Conservation (phyloP, 768 basidiomycete genomes). For the Suillus subluteus region DNA sequence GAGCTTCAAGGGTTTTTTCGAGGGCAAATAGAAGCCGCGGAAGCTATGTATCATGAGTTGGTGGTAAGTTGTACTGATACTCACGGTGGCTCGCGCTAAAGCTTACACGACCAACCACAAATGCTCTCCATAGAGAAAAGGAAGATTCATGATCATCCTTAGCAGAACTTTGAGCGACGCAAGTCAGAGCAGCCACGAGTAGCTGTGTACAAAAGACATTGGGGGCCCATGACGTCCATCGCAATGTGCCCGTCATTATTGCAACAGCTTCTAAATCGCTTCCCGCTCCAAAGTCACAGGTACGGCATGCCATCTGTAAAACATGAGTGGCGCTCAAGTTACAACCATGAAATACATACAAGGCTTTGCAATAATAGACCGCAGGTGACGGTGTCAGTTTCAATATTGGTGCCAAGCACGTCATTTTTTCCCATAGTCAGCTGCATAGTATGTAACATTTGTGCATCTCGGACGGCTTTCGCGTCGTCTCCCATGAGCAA, state of each 20-base stretch:
- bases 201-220: conserved; percentile 70
- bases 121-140: conserved; percentile 65
- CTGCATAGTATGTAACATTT: conserved; percentile 69
- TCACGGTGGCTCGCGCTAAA: neutral
- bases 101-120: conserved; percentile 72
- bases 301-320: conserved; percentile 58
- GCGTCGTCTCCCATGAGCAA: conserved; percentile 70
- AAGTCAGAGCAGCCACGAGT: conserved; percentile 63
- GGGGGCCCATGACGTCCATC: conserved; percentile 68
- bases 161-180: conserved; percentile 55
- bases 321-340: conserved; percentile 11
- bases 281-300: conserved; percentile 65
- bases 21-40: conserved; percentile 62
- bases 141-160: conserved; percentile 34
- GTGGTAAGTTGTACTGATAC: conserved; percentile 4
- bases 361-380: conserved; percentile 63
- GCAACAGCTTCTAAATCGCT: conserved; percentile 54
- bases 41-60: conserved; percentile 45
- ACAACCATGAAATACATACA: conserved; percentile 41
- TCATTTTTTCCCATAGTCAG: conserved; percentile 61
- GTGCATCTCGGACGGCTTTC: conserved; percentile 70
- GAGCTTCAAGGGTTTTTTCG: conserved; percentile 53
- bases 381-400: conserved; percentile 67
- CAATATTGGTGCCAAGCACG: conserved; percentile 57
- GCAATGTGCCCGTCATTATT: conserved; percentile 56